Base-by-base conservation (phyloP, 2,329 filamentous ascomycete species). In the Nannizziopsis barbatae region DNA sequence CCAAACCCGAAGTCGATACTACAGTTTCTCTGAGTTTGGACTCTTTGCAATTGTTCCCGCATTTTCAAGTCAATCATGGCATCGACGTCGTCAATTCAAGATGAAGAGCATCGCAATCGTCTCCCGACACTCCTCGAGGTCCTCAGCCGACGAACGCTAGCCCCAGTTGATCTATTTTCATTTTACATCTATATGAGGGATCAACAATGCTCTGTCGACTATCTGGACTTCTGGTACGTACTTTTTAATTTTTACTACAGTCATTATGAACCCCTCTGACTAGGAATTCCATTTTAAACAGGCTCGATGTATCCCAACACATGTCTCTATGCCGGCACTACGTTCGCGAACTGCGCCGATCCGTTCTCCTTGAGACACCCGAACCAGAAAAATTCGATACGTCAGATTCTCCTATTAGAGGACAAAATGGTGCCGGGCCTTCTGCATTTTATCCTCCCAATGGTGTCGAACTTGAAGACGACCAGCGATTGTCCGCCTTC, bases 121-220 rank as follows among this genome's bases (percentile, higher is more conserved):
- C 78, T 98, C 51, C 92, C 92, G 41, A 95, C 88, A 1, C 79
- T 98, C 45, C 95, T 94, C 64, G 93, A 98, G 69, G 92, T 98
- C 49, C 73, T 98, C 52, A 95, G 87, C 64, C 81, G 93, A 57
- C 82, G 88, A 55, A 98, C 92, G n/a, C 76, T 93, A 15, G 86
- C 93, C 42, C 92, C 92, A 0, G 90, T 98, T 50, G 93, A 98
- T 62, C 75, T 98, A 9, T 98, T 95, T 68, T 95, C 89, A 1
- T 98, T 98, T 72, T 98, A 98, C 70, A 98, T 98, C 60, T 98
- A 95, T 70, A 98, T 98, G 92, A 81, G 92, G 60, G 93, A 98
- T 66, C 89, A 95, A 69, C 92, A 98, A 68, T 81, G 89, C 65
- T 95, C 90, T 6, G 92, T 98, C 10, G 92, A 98, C 62, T 98